Conservation (phyloP, 805 yeast genomes). For the Pichia paraexigua region DNA sequence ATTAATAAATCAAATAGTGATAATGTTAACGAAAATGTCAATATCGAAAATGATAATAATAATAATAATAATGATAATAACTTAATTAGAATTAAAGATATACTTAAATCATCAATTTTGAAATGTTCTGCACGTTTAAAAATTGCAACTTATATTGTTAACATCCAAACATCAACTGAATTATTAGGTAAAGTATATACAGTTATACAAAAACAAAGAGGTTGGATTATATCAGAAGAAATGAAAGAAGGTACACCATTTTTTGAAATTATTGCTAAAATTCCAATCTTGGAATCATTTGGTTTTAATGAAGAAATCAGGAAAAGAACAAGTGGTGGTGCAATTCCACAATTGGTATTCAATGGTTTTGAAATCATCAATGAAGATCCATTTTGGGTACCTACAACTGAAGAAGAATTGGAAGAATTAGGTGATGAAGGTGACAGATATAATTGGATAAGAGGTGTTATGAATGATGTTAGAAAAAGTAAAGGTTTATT, state of each 20-base stretch:
- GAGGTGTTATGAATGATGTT: slow-evolving; percentile 73
- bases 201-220: slow-evolving; percentile 84
- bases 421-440: slow-evolving; percentile 81
- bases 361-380: slow-evolving; percentile 82
- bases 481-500: slow-evolving; percentile 83
- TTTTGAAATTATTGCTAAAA: slow-evolving; percentile 72
- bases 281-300: slow-evolving; percentile 94
- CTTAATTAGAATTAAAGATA: slow-evolving; percentile 62
- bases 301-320: slow-evolving; percentile 95
- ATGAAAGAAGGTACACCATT: slow-evolving; percentile 98
- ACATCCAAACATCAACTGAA: slow-evolving; percentile 90
- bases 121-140: slow-evolving; percentile 84
- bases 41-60: slow-evolving; percentile 31
- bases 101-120: slow-evolving; percentile 60
- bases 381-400: slow-evolving; percentile 98
- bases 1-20: slow-evolving; percentile 21
- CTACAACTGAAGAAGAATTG: slow-evolving; percentile 92
- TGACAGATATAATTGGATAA: slow-evolving; percentile 85
- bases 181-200: slow-evolving; percentile 93
- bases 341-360: slow-evolving; percentile 90
- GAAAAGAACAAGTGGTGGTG: slow-evolving; percentile 92
- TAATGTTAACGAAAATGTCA: slow-evolving; percentile 12
- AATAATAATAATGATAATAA: slow-evolving; percentile 48
- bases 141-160: slow-evolving; percentile 91
- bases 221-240: slow-evolving; percentile 81